phyloP scores from a whole-genome alignment of 2,329 filamentous ascomycete genomes.

The Beauveria varroae region DNA sequence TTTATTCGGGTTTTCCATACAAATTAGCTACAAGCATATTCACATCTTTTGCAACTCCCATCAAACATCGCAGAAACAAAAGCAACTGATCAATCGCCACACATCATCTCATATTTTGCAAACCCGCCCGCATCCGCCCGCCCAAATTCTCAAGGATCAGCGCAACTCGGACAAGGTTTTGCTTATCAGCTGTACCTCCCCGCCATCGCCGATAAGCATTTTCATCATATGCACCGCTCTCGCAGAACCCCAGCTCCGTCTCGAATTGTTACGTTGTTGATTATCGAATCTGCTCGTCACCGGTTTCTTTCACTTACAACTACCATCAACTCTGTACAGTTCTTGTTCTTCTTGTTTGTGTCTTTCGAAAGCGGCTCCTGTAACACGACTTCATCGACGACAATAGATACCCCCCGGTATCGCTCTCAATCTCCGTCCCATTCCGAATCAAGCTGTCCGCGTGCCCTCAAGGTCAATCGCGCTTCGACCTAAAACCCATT shows the following conservation, averaged over 20 bases:
- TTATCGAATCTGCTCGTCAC: not conserved
- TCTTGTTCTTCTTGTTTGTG: not conserved
- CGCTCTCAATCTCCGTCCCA: constrained; percentile 1
- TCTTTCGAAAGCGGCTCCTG: not conserved
- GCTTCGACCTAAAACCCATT: not conserved
- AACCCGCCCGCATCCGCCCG: not conserved
- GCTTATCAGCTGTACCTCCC: constrained; percentile 9
- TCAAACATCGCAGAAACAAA: not conserved
- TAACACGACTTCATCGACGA: not conserved
- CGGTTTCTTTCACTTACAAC: not conserved
- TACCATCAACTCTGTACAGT: not conserved
- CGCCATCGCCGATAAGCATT: constrained; percentile 9
- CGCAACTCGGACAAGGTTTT: constrained; percentile 1
- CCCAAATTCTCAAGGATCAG: not conserved
- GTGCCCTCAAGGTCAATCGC: constrained; percentile 4
- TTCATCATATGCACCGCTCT: not conserved
- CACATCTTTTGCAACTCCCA: not conserved
- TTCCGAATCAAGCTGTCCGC: constrained; percentile 3
- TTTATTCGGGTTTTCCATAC: not conserved
- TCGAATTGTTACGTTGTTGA: not conserved
- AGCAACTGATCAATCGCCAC: not conserved
- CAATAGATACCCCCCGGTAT: not conserved
- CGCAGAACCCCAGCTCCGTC: not conserved
- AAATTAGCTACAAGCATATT: not conserved
- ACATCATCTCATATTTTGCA: too few relatives aligned